phyloP scores from a whole-genome alignment of 192 early-diverging fungal species.

The Coemansia aciculifera region DNA sequence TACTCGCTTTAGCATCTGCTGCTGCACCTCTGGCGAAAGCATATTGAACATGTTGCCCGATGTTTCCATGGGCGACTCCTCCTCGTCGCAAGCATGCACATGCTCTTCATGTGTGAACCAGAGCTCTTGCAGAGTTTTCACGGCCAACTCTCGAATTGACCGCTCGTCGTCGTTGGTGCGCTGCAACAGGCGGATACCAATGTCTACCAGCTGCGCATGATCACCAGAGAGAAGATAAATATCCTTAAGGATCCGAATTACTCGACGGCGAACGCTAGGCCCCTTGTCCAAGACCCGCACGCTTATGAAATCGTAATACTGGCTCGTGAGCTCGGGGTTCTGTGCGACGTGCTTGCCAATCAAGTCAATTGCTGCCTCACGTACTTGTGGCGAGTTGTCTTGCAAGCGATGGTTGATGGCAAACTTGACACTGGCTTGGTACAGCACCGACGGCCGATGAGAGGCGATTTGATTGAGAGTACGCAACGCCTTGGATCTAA shows the following conservation, averaged over 20 bases:
- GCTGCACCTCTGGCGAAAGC: conserved; percentile 47
- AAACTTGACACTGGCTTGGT: conserved; percentile 62
- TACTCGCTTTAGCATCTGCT: conserved; percentile 42
- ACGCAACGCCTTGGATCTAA: conserved; percentile 76
- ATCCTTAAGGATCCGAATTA: conserved; percentile 76
- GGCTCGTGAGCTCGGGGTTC: conserved; percentile 61
- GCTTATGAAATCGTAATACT: conserved; percentile 81
- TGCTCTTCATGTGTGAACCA: conserved; percentile 61
- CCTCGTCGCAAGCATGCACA: conserved; percentile 28
- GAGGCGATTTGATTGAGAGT: conserved; percentile 75
- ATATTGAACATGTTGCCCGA: conserved; percentile 40
- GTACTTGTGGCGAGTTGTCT: conserved; percentile 80
- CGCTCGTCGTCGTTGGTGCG: conserved; percentile 70
- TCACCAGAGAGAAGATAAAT: conserved; percentile 63
- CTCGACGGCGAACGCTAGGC: conserved; percentile 82
- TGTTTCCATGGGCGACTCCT: conserved; percentile 8
- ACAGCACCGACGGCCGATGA: conserved; percentile 66
- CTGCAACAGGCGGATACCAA: conserved; percentile 68
- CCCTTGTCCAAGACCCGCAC: conserved; percentile 85
- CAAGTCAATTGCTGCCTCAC: conserved; percentile 89
- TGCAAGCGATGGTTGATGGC: conserved; percentile 75
- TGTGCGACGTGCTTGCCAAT: conserved; percentile 77
- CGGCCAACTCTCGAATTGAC: conserved; percentile 63
- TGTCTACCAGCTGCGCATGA: conserved; percentile 59
- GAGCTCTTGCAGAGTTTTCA: conserved; percentile 71